A percentile compares a stretch with the other conserved stretches of the same genome.
Conservation (phyloP, 2,329 filamentous ascomycete genomes). For the Stachybotrys chartarum region DNA sequence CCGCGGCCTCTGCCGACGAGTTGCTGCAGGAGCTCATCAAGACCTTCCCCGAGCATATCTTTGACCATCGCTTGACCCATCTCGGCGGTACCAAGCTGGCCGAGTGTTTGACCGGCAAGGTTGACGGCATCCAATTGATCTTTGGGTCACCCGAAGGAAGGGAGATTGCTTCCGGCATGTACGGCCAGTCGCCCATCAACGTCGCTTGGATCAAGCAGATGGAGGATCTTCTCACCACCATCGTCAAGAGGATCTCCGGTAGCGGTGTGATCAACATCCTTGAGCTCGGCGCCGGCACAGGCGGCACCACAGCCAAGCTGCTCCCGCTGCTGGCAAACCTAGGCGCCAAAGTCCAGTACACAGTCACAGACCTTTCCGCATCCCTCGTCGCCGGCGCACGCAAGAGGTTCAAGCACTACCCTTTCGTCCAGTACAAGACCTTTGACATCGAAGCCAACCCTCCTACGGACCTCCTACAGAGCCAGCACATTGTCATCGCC, state of each 20-base stretch:
- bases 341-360: constrained; percentile 25
- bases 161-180: constrained; percentile 28
- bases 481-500: constrained; percentile 24
- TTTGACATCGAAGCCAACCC: constrained; percentile 21
- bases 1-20: background rate
- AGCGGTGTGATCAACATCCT: constrained; percentile 24
- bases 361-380: constrained; percentile 33
- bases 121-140: constrained; percentile 29
- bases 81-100: constrained; percentile 18
- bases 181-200: constrained; percentile 20
- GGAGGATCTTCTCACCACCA: constrained; percentile 7
- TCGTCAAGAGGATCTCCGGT: background rate
- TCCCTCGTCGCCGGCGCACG: constrained; percentile 20
- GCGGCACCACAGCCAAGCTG: constrained; percentile 29
- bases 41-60: background rate
- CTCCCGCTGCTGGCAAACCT: constrained; percentile 14
- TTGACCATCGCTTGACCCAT: background rate
- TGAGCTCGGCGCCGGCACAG: constrained; percentile 36
- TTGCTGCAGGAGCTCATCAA: background rate
- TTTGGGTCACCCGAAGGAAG: constrained; percentile 28
- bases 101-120: constrained; percentile 20
- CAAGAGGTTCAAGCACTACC: constrained; percentile 12
- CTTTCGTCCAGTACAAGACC: background rate
- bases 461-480: constrained; percentile 3
- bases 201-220: constrained; percentile 12